A percentile compares a stretch with the other conserved stretches of the same genome.
These are phyloP conservation scores for Cyberlindnera euphorbiiphila DNA, from an alignment of 805 yeast genomes.

Conservation along the genomic window DNA sequence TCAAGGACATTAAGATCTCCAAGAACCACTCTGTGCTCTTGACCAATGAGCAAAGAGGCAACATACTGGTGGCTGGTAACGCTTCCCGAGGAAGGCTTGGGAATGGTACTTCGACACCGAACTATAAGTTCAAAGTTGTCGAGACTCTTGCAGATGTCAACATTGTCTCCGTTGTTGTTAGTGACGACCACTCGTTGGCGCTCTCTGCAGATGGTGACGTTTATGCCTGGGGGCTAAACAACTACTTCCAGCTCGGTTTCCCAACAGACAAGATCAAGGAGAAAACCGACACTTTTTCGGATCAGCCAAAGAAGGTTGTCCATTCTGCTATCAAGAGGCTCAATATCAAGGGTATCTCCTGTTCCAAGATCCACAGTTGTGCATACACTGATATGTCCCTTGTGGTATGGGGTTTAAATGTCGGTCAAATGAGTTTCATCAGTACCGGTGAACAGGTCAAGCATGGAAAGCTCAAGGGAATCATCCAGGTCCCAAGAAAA, in stretches of 20 bases:
- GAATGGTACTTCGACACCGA: slow-evolving; percentile 39
- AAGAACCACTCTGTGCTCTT: slow-evolving; percentile 62
- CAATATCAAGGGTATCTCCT: slow-evolving; percentile 32
- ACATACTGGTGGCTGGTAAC: slow-evolving; percentile 59
- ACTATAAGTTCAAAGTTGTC: slow-evolving; percentile 42
- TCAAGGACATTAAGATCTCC: slow-evolving; percentile 48
- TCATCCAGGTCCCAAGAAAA: slow-evolving; percentile 38
- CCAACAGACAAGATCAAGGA: slow-evolving; percentile 29
- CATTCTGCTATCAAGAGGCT: slow-evolving; percentile 27
- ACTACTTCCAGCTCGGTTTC: slow-evolving; percentile 63
- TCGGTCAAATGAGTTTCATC: slow-evolving; percentile 74
- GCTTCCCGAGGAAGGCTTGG: slow-evolving; percentile 75
- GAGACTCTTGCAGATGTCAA: slow-evolving; percentile 34
- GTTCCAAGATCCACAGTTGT: slow-evolving; percentile 68
- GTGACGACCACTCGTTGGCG: slow-evolving; percentile 67
- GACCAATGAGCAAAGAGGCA: slow-evolving; percentile 44
- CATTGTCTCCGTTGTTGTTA: slow-evolving; percentile 40
- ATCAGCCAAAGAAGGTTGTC: slow-evolving; percentile 27
- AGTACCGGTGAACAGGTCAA: slow-evolving; percentile 30
- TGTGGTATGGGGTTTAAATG: slow-evolving; percentile 75
- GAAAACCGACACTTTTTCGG: slow-evolving; percentile 26
- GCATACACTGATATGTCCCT: slow-evolving; percentile 45
- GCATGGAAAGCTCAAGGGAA: slow-evolving; percentile 34
- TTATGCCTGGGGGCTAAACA: slow-evolving; percentile 78
- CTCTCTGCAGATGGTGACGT: slow-evolving; percentile 50